Evolutionary conservation across 805 yeast species (phyloP).

Genomic region (Ogataea trehalophila): DNA sequence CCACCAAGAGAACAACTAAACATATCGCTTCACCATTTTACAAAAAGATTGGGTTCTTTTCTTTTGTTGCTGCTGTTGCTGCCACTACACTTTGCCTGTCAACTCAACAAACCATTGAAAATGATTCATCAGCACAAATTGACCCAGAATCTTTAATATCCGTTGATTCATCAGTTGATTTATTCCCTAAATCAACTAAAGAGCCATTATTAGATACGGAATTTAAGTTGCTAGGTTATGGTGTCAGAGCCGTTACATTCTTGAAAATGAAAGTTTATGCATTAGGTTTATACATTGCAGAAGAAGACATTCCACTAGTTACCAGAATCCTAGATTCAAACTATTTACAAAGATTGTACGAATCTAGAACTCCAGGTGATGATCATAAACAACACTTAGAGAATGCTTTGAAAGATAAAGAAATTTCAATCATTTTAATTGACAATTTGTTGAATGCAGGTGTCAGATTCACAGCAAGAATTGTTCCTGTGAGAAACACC

Average conservation of each 20-base stretch:
- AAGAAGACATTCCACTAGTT: conserved; percentile 44
- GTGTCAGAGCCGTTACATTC: conserved; percentile 81
- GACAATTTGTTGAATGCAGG: conserved; percentile 53
- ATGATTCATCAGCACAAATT: conserved; percentile 9
- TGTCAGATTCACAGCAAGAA: conserved; percentile 63
- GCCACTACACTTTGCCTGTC: no score
- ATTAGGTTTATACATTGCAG: conserved; percentile 72
- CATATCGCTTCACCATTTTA: no score
- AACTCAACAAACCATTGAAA: background rate
- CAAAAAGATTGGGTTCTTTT: no score
- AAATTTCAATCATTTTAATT: conserved; percentile 47
- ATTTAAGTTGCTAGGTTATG: conserved; percentile 67
- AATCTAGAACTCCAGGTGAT: conserved; percentile 6
- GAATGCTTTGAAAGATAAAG: conserved; percentile 46
- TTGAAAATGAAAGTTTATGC: conserved; percentile 81
- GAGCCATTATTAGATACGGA: conserved; percentile 19
- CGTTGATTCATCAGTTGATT: conserved; percentile 25
- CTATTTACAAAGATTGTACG: conserved; percentile 32
- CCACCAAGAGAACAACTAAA: no score
- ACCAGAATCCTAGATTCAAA: conserved; percentile 39
- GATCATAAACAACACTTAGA: conserved; percentile 38
- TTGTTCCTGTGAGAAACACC: conserved; percentile 85
- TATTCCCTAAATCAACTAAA: conserved; percentile 23
- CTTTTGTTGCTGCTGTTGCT: no score
- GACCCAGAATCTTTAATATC: conserved; percentile 11